phyloP scores from a whole-genome alignment of 495 filamentous ascomycete species.

The Talaromyces proteolyticus region DNA sequence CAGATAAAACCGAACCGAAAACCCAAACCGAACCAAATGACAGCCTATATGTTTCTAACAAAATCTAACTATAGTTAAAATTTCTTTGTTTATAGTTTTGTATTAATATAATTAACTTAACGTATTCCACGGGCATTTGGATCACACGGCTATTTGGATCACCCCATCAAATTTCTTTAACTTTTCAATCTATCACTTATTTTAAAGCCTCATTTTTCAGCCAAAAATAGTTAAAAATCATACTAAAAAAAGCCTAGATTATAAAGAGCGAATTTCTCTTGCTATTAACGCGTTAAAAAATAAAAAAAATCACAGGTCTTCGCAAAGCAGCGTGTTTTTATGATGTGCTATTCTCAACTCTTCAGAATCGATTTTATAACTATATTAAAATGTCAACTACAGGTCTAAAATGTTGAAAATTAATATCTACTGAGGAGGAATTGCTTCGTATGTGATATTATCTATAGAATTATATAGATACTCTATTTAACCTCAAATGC shows the following conservation, averaged over 20 bases:
- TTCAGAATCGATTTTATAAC: background rate
- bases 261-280: background rate
- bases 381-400: too few relatives aligned
- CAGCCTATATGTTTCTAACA: too few relatives aligned
- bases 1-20: too few relatives aligned
- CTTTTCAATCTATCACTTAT: background rate
- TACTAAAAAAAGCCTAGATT: background rate
- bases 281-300: background rate
- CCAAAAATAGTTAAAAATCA: background rate
- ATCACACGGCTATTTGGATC: background rate
- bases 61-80: too few relatives aligned
- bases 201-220: background rate
- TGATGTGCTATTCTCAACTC: too few relatives aligned
- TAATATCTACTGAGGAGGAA: too few relatives aligned
- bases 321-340: background rate
- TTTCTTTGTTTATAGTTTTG: too few relatives aligned
- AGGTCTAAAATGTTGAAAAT: too few relatives aligned
- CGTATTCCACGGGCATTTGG: background rate
- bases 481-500: too few relatives aligned
- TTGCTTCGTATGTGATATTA: too few relatives aligned
- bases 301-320: background rate
- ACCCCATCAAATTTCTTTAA: background rate
- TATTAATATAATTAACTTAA: too few relatives aligned
- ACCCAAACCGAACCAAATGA: too few relatives aligned
- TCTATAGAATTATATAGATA: background rate